Evolutionary conservation across 768 basidiomycete species (phyloP), one percentile per base, ranked within the genome.

Genomic region (Boletus rubescentipes): DNA sequence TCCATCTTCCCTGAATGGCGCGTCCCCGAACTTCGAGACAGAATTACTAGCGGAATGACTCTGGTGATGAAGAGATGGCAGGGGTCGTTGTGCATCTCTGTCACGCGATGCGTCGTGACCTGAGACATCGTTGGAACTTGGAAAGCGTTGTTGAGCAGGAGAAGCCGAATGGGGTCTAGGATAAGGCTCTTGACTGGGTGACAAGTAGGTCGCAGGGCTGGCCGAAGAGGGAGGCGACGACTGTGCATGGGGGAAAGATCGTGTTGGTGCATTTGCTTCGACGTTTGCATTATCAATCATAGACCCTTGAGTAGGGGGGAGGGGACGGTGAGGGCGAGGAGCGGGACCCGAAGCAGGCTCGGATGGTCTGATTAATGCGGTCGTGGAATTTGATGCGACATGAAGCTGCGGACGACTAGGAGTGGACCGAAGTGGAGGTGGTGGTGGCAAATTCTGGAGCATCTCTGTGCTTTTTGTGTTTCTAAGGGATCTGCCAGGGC

Each of bases 91-190:
- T 31, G n/a, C 32, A 3, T 72, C 71, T 41, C 57, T 64, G 34
- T 72, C 71, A 15, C 67, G 71, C 34, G 55, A 39, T 30, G 20
- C 18, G 29, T 72, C 68, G 8, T 60, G 54, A n/a, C 46, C 18
- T 4, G 49, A 21, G 16, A 31, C 6, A 5, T 72, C 68, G 14
- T 47, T 57, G 9, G 57, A 42, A 40, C 41, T 49, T 34, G 67
- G 61, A 40, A 67, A 63, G 12, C 71, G 71, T 12, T 63, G 71
- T 42, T 70, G 69, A 32, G 67, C 70, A 31, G 69, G 69, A 38
- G 69, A 72, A 16, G 86, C 83, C 31, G 87, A 88, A 45, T 77
- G 82, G 2, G 87, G 84, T 35, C 87, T 79, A 18, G 81, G 77
- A 61, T 77, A 80, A 2, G 85, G 83, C 1, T 89, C 86, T 46